A percentile compares a stretch with the other conserved stretches of the same genome.
Evolutionary conservation across 1,284 basidiomycete genomes (phyloP).

Genomic region (Polyporus tsugae): DNA sequence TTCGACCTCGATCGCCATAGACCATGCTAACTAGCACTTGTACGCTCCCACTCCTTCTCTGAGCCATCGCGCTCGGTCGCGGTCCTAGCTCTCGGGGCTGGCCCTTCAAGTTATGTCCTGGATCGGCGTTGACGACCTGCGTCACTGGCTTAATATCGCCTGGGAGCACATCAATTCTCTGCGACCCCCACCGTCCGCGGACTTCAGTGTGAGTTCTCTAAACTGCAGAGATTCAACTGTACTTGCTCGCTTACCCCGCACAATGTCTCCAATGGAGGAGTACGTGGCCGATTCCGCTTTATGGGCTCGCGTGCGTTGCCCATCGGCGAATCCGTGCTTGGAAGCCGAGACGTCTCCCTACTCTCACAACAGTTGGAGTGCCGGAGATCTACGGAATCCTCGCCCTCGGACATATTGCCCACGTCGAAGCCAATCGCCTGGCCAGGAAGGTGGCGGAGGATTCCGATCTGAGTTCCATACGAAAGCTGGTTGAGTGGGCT

Average conservation of each 20-base stretch:
- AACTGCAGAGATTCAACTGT: background rate
- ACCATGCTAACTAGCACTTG: background rate
- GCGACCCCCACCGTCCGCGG: background rate
- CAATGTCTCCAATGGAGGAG: constrained; percentile 5
- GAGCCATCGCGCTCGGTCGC: background rate
- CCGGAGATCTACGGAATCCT: constrained; percentile 11
- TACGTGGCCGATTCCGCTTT: constrained; percentile 13
- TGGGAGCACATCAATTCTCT: background rate
- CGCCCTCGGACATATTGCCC: constrained; percentile 4
- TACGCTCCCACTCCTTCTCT: background rate
- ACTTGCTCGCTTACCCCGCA: background rate
- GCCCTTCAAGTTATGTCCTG: background rate
- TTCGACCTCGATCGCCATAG: background rate
- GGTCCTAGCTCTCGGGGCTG: background rate
- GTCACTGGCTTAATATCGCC: background rate
- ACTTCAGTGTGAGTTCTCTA: constrained; percentile 1
- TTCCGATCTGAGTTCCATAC: background rate
- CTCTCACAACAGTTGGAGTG: background rate
- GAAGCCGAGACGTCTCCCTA: constrained; percentile 4
- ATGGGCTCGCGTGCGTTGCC: constrained; percentile 8
- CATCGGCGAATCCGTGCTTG: constrained; percentile 4
- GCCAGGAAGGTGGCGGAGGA: background rate
- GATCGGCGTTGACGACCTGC: background rate
- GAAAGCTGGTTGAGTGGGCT: background rate
- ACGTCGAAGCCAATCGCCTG: constrained; percentile 11